phyloP scores from a whole-genome alignment of 2,329 filamentous ascomycete genomes.

The Fusarium verticillioides region DNA sequence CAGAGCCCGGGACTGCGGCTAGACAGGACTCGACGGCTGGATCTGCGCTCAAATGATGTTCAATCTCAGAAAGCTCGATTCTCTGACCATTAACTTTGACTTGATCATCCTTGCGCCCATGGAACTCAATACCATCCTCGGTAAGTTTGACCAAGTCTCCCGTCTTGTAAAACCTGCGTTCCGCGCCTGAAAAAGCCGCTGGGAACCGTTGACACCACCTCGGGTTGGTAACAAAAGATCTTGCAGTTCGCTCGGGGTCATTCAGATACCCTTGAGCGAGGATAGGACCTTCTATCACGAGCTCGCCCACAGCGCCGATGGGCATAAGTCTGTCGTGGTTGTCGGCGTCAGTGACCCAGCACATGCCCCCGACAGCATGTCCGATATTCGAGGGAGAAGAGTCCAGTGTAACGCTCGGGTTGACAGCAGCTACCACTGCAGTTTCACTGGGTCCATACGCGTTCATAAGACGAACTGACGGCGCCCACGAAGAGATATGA shows the following conservation, averaged over 20 bases:
- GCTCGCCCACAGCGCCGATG: slow-evolving; percentile 47
- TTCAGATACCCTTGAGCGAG: slow-evolving; percentile 64
- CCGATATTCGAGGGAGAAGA: slow-evolving; percentile 36
- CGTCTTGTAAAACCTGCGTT: slow-evolving; percentile 35
- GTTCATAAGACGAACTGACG: slow-evolving; percentile 33
- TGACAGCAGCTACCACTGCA: slow-evolving; percentile 30
- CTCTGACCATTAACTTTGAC: slow-evolving; percentile 50
- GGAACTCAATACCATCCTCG: slow-evolving; percentile 38
- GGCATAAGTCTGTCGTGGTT: slow-evolving; percentile 44
- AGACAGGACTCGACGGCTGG: slow-evolving; percentile 20
- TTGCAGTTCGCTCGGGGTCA: slow-evolving; percentile 45
- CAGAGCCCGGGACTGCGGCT: slow-evolving; percentile 7
- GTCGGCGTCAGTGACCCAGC: slow-evolving; percentile 43
- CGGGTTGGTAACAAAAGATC: slow-evolving; percentile 41
- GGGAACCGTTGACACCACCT: slow-evolving; percentile 15
- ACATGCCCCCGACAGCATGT: slow-evolving; percentile 16
- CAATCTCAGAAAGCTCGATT: slow-evolving; percentile 48
- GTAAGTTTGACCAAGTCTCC: slow-evolving; percentile 40
- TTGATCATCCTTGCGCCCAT: slow-evolving; percentile 48
- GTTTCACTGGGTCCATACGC: slow-evolving; percentile 39
- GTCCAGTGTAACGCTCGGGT: not conserved
- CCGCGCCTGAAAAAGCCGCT: accelerated
- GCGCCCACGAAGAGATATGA: slow-evolving; percentile 29
- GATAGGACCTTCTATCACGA: slow-evolving; percentile 51
- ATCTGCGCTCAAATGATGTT: slow-evolving; percentile 38